phyloP scores from a whole-genome alignment of 805 yeast species.

The Saccharomycopsis oosterbeekiorum region DNA sequence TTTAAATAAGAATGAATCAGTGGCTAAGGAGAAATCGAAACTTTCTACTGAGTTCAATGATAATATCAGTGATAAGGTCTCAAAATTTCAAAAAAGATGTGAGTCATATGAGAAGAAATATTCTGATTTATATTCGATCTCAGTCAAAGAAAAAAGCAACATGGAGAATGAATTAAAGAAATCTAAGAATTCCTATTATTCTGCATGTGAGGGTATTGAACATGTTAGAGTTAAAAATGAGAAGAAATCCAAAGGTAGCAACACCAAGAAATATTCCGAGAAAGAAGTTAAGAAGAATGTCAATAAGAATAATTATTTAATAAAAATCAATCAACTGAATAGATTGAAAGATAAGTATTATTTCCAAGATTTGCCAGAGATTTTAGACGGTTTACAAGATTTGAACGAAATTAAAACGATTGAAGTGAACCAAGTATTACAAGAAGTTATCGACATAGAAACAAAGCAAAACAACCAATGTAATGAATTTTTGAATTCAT shows the following conservation, averaged over 20 bases:
- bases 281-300: conserved; percentile 75
- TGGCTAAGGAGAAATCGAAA: conserved; percentile 55
- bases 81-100: conserved; percentile 42
- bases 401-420: conserved; percentile 70
- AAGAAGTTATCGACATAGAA: conserved; percentile 54
- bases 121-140: conserved; percentile 47
- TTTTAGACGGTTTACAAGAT: conserved; percentile 76
- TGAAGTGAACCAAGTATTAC: conserved; percentile 59
- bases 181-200: conserved; percentile 71
- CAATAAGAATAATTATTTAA: conserved; percentile 75
- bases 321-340: conserved; percentile 76
- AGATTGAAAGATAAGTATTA: conserved; percentile 86
- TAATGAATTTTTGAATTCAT: conserved; percentile 34
- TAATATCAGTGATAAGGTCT: conserved; percentile 53
- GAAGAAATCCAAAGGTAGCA: conserved; percentile 30
- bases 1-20: conserved; percentile 69
- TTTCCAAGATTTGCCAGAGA: conserved; percentile 88
- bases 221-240: conserved; percentile 62
- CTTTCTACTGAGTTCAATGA: conserved; percentile 51
- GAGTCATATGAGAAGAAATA: conserved; percentile 47
- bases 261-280: conserved; percentile 37
- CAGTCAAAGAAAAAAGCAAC: conserved; percentile 38
- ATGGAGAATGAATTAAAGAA: conserved; percentile 49
- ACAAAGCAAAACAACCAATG: conserved; percentile 38
- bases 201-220: conserved; percentile 73